Evolutionary conservation across 352 stramenopile species (phyloP), one percentile per base, ranked within the genome.

Genomic region (Achlya hypogyna): DNA sequence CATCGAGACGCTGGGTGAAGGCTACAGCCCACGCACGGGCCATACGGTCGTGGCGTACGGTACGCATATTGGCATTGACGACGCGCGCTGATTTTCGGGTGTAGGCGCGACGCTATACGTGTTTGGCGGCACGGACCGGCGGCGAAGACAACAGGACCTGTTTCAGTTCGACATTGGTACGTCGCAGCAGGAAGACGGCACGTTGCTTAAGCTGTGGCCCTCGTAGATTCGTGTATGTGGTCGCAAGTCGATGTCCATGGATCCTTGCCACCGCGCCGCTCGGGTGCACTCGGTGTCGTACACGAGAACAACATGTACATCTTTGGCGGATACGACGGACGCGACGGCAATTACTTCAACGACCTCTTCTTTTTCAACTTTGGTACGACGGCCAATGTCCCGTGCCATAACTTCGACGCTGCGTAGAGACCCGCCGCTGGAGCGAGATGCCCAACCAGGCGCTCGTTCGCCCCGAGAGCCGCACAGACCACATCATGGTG

Each of bases 341-440:
- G 87, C 32, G 85, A 94, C 53, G 87, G 84, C 62, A 93, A 93
- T 74, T 95, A 94, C 69, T 95, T 92, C 71, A 93, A 93, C 65
- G 87, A 95, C 49, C 72, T 95, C 18, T 93, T 84, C 74, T 91
- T 78, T 71, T 93, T 93, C 67, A 87, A 94, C 75, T 91, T 95
- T 65, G 81, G 77, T 86, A 70, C 62, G 25, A 31, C 53, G 53
- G 47, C 28, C 25, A 49, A 12, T 10, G 10, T 27, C 25, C 20
- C 2, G 10, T 9, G 5, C 12, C 25, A 18, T 64, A 54, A 18
- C 42, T 9, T 18, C 10, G n/a, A 23, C 22, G 5, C 28, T 38
- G 12, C 27, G 72, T 63, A 88, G 70, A 79, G 69, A 69, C 69
- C 4, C 73, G 84, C 63, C 74, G 74, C 20, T 93, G 84, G 84